Percentiles rank a stretch among this genome's conserved stretches.
phyloP scores from a whole-genome alignment of 2,329 filamentous ascomycete genomes.

The Colletotrichum sp. region DNA sequence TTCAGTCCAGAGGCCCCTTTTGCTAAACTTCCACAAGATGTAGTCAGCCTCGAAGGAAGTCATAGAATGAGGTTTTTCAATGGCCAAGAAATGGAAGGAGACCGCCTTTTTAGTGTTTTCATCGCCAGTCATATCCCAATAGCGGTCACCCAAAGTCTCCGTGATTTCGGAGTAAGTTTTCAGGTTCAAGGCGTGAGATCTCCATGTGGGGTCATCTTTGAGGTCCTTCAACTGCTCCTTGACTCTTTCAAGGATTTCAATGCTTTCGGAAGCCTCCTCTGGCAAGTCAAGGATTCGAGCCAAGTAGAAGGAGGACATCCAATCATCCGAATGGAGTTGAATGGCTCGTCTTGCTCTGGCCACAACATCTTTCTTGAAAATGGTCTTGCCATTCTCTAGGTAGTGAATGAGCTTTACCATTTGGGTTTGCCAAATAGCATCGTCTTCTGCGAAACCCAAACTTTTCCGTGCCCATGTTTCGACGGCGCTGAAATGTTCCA shows the following conservation, averaged over 20 bases:
- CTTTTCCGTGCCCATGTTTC: not conserved
- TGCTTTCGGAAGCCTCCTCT: not conserved
- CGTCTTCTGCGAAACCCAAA: not conserved
- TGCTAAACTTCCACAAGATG: too few relatives aligned
- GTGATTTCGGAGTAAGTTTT: not conserved
- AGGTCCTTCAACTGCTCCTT: not conserved
- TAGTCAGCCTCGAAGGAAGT: too few relatives aligned
- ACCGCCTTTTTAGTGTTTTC: not conserved
- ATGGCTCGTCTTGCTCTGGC: not conserved
- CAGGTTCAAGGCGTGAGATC: not conserved
- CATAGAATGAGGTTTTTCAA: not conserved
- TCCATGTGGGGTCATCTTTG: not conserved
- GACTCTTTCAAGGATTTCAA: not conserved
- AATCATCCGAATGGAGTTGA: not conserved
- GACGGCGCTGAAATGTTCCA: not conserved
- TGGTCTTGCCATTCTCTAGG: not conserved
- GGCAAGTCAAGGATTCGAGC: not conserved
- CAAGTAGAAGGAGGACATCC: not conserved
- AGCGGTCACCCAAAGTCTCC: not conserved
- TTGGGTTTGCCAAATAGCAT: not conserved
- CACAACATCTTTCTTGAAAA: not conserved
- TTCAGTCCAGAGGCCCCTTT: not conserved
- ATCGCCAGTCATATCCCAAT: not conserved
- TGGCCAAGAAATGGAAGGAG: not conserved
- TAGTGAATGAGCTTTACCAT: not conserved